A percentile compares a stretch with the other conserved stretches of the same genome.
Conservation (phyloP, 805 yeast genomes). For the Candida saitoana region DNA sequence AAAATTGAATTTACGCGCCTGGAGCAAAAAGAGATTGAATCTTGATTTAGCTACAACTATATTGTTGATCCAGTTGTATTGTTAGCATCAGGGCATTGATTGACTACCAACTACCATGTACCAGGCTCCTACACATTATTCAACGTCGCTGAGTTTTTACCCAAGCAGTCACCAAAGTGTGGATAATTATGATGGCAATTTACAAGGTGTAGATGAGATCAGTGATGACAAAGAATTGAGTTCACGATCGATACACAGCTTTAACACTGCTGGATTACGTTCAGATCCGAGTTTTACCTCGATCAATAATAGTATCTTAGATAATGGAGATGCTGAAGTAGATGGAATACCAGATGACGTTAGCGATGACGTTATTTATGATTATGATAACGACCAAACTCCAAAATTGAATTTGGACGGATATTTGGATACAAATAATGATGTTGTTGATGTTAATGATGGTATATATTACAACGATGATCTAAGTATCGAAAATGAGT, state of each 20-base stretch:
- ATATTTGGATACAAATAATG: background rate
- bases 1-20: background rate
- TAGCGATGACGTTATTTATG: background rate
- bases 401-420: constrained; percentile 17
- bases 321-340: background rate
- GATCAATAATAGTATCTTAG: background rate
- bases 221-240: background rate
- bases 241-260: background rate
- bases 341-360: background rate
- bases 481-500: background rate
- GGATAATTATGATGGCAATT: background rate
- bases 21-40: background rate
- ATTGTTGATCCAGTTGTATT: background rate
- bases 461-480: too few species aligned
- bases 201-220: background rate
- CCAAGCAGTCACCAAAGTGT: background rate
- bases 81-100: background rate
- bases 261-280: background rate
- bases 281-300: background rate
- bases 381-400: constrained; percentile 25
- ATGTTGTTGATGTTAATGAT: too few species aligned
- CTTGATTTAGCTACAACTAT: background rate
- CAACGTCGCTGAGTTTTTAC: constrained; percentile 5
- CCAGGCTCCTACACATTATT: constrained; percentile 2
- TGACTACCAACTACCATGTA: background rate